Evolutionary conservation across 139 green algal species (phyloP).

Genomic region (Diplosphaera chodatii): DNA sequence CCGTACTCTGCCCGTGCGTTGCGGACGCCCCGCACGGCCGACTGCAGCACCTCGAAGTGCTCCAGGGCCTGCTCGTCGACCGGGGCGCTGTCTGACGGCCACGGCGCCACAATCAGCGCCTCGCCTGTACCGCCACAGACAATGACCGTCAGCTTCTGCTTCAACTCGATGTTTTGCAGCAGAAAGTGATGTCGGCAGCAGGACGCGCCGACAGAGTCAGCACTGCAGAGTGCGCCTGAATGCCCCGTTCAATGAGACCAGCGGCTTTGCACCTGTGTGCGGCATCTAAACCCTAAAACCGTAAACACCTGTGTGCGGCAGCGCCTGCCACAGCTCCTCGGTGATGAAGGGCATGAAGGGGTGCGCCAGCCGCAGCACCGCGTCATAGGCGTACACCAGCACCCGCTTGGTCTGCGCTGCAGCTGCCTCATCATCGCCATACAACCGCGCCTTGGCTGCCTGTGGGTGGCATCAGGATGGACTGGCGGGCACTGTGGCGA

Average conservation of each 20-base stretch:
- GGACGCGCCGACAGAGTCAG: no score
- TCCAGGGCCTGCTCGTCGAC: slow-evolving; percentile 46
- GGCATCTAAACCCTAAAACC: no score
- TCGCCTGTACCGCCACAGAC: no score
- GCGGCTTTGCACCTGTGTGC: no score
- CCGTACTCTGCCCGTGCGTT: slow-evolving; percentile 94
- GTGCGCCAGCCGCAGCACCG: slow-evolving; percentile 70
- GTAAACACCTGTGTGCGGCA: slow-evolving; percentile 64
- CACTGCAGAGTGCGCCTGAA: no score
- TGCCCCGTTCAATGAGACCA: no score
- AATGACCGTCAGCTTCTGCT: no score
- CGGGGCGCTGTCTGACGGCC: slow-evolving; percentile 46
- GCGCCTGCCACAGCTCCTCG: slow-evolving; percentile 67
- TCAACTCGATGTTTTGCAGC: no score
- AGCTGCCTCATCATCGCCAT: slow-evolving; percentile 36
- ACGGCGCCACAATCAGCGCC: slow-evolving; percentile 79
- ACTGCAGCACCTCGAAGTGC: slow-evolving; percentile 72
- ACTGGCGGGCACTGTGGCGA: no score
- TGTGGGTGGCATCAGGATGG: no score
- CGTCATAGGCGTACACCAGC: slow-evolving; percentile 76
- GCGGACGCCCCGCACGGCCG: slow-evolving; percentile 64
- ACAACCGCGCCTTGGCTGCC: slow-evolving; percentile 81
- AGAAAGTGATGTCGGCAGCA: no score
- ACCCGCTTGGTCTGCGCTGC: slow-evolving; percentile 38
- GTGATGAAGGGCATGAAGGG: slow-evolving; percentile 79